Percentiles rank a stretch among this genome's conserved stretches.
Conservation (phyloP, 108 stramenopile genomes). For the Bacterosira constricta region DNA sequence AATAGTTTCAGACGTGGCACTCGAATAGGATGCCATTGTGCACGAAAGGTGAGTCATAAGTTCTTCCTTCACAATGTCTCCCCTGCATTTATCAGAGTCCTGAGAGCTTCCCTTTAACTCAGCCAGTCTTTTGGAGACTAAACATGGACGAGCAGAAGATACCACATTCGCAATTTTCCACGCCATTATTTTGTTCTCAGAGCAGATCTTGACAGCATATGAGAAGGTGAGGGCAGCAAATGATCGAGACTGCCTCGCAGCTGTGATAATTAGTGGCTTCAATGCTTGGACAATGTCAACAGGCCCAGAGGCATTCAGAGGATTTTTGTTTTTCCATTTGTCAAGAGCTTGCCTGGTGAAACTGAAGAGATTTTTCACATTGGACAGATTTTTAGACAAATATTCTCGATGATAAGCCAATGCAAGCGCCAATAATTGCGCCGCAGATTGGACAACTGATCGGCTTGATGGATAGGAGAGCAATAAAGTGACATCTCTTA, state of each 20-base stretch:
- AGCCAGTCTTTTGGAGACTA: background rate
- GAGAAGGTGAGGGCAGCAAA: slow-evolving; percentile 24
- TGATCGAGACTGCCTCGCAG: slow-evolving; percentile 14
- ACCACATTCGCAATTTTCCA: slow-evolving; percentile 16
- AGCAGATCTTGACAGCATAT: slow-evolving; percentile 2
- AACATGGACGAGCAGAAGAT: slow-evolving; percentile 13
- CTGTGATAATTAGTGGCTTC: slow-evolving; percentile 21
- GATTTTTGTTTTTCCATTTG: background rate
- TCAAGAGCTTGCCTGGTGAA: slow-evolving; percentile 11
- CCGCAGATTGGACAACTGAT: slow-evolving; percentile 8
- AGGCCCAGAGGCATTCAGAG: background rate
- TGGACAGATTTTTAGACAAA: slow-evolving; percentile 3
- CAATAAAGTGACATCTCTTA: slow-evolving; percentile 8
- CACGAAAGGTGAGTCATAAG: slow-evolving; percentile 18
- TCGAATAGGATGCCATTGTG: background rate
- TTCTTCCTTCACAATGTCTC: slow-evolving; percentile 1
- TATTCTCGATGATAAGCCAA: slow-evolving; percentile 19
- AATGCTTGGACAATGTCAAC: slow-evolving; percentile 1
- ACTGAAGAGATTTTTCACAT: slow-evolving; percentile 28
- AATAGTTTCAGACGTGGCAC: background rate
- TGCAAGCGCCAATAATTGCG: slow-evolving; percentile 16
- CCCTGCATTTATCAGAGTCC: background rate
- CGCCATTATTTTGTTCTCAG: background rate
- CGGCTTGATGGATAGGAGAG: slow-evolving; percentile 1
- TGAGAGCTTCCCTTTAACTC: background rate